Percentiles rank a stretch among this genome's conserved stretches.
Conservation (phyloP, 2,329 filamentous ascomycete genomes). For the Aspergillus arachidicola region DNA sequence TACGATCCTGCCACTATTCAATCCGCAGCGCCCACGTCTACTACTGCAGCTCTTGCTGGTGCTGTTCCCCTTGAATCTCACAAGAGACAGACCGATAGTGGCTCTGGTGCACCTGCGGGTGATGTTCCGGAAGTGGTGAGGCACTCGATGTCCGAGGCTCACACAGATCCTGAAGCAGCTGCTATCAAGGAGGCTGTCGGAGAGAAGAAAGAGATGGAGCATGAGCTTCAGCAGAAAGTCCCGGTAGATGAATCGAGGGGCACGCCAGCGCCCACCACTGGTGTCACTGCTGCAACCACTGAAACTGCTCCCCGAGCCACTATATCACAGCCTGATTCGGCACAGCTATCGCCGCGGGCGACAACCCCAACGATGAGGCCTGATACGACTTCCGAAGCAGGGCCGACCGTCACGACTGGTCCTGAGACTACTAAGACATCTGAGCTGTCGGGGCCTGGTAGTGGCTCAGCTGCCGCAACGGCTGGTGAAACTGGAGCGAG, state of each 20-base stretch:
- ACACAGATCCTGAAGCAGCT: conserved; percentile 70
- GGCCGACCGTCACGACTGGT: conserved; percentile 21
- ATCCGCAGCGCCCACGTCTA: conserved; percentile 53
- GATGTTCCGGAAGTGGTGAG: conserved; percentile 49
- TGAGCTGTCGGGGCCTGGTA: conserved; percentile 18
- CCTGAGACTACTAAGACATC: conserved; percentile 23
- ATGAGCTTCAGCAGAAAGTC: conserved; percentile 65
- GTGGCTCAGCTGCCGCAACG: background rate
- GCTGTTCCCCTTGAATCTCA: conserved; percentile 47
- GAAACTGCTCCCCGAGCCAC: conserved; percentile 39
- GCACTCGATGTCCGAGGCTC: conserved; percentile 53
- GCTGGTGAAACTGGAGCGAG: conserved; percentile 14
- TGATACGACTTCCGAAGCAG: background rate
- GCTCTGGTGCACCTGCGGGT: conserved; percentile 19
- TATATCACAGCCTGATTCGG: conserved; percentile 17
- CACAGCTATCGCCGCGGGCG: conserved; percentile 23
- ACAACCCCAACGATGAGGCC: conserved; percentile 10
- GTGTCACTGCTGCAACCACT: conserved; percentile 35
- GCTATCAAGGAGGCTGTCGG: conserved; percentile 68
- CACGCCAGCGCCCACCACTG: conserved; percentile 44
- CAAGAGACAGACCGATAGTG: conserved; percentile 23
- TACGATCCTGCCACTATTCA: conserved; percentile 56
- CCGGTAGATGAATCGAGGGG: conserved; percentile 39
- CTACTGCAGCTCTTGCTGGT: conserved; percentile 49
- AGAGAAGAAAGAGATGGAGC: conserved; percentile 75